phyloP scores from a whole-genome alignment of 176 grass and related monocot genomes.

The Triticum dicoccoides region DNA sequence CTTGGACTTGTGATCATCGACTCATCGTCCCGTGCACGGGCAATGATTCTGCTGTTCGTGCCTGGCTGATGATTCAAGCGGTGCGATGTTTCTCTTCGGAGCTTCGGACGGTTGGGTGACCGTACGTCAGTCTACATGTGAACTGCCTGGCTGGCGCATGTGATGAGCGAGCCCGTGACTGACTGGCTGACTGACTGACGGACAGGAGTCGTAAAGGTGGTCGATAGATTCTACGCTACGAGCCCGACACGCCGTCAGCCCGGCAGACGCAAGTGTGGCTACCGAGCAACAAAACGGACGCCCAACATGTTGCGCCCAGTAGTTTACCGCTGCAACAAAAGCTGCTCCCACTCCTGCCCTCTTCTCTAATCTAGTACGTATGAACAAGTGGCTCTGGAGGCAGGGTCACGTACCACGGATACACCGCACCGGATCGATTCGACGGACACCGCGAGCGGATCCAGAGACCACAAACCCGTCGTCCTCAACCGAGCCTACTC shows the following conservation, averaged over 20 bases:
- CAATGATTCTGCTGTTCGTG: no score
- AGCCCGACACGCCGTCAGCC: neutral
- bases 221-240: neutral
- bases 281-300: neutral
- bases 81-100: no score
- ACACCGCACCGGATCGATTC: neutral
- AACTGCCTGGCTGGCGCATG: neutral
- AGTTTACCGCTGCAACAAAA: conserved; percentile 1
- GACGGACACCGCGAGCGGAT: neutral
- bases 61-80: no score
- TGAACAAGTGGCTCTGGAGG: neutral
- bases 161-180: neutral
- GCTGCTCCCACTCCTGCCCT: neutral
- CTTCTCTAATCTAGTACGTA: neutral
- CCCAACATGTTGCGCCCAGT: conserved; percentile 1
- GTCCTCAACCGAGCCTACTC: neutral
- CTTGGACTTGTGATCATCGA: no score
- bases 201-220: neutral
- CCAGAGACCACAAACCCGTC: neutral
- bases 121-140: no score
- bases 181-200: no score
- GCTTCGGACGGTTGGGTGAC: no score
- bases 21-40: no score
- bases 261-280: neutral
- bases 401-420: neutral